phyloP scores from a whole-genome alignment of 306 rosid species.

The Trifolium dubium region DNA sequence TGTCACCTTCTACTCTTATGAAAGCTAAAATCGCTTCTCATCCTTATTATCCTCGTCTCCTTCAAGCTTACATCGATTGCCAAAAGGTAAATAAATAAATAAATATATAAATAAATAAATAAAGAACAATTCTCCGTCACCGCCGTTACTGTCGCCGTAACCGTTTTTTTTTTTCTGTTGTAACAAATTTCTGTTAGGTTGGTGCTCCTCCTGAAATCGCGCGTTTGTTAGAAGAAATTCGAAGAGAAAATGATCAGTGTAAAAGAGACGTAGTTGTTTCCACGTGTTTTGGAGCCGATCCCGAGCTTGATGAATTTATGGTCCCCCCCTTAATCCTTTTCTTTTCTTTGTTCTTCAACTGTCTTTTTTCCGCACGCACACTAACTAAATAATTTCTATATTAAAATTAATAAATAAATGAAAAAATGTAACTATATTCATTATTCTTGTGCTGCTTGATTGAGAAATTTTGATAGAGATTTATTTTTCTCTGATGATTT shows the following conservation, averaged over 20 bases:
- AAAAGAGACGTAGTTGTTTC: constrained; percentile 64
- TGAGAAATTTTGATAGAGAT: neutral
- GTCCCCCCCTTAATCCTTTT: constrained; percentile 58
- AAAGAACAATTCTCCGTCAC: too few species aligned
- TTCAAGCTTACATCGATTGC: constrained; percentile 90
- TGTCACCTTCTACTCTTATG: constrained; percentile 48
- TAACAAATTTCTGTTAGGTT: constrained; percentile 52
- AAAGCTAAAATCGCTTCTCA: constrained; percentile 89
- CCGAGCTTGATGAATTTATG: constrained; percentile 99
- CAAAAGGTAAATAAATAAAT: constrained; percentile 70
- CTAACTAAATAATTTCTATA: neutral
- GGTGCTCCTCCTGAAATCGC: constrained; percentile 97
- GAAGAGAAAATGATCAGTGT: constrained; percentile 63
- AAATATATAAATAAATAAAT: constrained; percentile 33
- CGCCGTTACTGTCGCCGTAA: neutral
- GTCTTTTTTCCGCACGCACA: constrained; percentile 9
- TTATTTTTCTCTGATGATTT: constrained; percentile 18
- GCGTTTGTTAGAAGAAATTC: constrained; percentile 77
- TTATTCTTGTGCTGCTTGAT: neutral
- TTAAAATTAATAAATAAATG: too few species aligned
- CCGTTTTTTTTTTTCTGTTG: too few species aligned
- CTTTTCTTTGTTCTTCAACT: constrained; percentile 10
- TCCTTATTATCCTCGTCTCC: constrained; percentile 84
- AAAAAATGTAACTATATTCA: too few species aligned
- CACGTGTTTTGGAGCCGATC: constrained; percentile 97